Evolutionary conservation across 345 rosid species (phyloP), one percentile per base, ranked within the genome.

Genomic region (Populus simonii): DNA sequence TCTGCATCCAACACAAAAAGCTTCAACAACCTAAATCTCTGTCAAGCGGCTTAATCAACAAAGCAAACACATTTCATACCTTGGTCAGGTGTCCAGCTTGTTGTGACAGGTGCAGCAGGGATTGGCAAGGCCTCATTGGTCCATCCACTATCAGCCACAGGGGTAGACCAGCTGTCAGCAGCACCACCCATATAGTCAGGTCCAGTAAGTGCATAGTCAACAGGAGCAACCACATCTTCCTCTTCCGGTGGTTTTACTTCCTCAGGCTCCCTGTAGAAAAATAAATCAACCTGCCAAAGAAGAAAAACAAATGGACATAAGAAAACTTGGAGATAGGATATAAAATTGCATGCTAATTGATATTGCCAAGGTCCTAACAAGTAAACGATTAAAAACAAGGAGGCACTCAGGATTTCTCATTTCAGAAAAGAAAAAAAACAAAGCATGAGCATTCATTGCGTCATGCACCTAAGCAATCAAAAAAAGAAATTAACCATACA

Each of bases 131-230:
- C 84, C 51, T 90, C 94, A 41, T 82, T 69, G 1, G 89, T 43
- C 98, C 98, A 93, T 51, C 85, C 87, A 23, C 66, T 77, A 74
- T 88, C 97, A 63, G 89, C 78, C 45, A 81, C 84, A 61, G 74
- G 87, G 41, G 85, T 73, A 0, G 87, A 80, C 96, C 96, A 93
- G 43, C 88, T 35, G 25, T 59, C 97, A 68, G 82, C 73, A 20
- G 72, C 71, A 51, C 79, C 53, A 20, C 51, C 47, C 53, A 80
- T 73, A 74, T 68, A 79, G 47, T 90, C 97, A 72, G 80, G 77
- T 18, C 66, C 70, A 63, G 82, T 74, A 27, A 80, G 70, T 6
- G 82, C 76, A 59, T 70, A 82, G 5, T 88, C 89, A 1, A 81
- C 69, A 41, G 87, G 86, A 22, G 67, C 76, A 57, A 76, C 77